Conservation (phyloP, 768 basidiomycete genomes). For the Candolleomyces aberdarensis region DNA sequence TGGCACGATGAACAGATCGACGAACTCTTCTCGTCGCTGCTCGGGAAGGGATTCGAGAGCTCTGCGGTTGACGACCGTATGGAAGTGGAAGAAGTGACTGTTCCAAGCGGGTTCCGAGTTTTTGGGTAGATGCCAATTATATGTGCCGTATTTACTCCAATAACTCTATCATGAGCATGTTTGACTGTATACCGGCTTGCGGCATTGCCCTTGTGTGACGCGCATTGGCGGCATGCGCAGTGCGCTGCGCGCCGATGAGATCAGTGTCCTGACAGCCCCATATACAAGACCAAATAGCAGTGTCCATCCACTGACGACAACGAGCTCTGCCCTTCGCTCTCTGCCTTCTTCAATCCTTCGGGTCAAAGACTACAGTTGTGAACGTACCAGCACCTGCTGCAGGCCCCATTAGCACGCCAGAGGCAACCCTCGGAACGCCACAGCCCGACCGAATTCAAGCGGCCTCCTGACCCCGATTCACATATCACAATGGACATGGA, state of each 20-base stretch:
- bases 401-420: neutral
- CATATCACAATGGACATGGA: constrained; percentile 30
- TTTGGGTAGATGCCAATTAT: constrained; percentile 43
- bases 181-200: neutral
- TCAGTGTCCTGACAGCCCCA: neutral
- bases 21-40: constrained; percentile 84
- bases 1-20: constrained; percentile 99
- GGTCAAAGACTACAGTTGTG: too few species aligned
- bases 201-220: too few species aligned
- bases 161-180: neutral
- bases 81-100: constrained; percentile 25
- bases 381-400: neutral
- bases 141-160: neutral
- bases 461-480: neutral
- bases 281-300: constrained; percentile 38
- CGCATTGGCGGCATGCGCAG: too few species aligned
- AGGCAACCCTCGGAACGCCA: neutral
- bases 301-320: constrained; percentile 1
- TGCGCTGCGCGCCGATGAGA: constrained; percentile 14
- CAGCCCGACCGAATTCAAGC: neutral
- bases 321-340: neutral
- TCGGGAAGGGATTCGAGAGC: constrained; percentile 69
- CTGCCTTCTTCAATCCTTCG: neutral
- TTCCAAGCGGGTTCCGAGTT: constrained; percentile 49
- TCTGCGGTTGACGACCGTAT: constrained; percentile 25